Conservation (phyloP, 352 stramenopile species). For the Globisporangium middletonii region DNA sequence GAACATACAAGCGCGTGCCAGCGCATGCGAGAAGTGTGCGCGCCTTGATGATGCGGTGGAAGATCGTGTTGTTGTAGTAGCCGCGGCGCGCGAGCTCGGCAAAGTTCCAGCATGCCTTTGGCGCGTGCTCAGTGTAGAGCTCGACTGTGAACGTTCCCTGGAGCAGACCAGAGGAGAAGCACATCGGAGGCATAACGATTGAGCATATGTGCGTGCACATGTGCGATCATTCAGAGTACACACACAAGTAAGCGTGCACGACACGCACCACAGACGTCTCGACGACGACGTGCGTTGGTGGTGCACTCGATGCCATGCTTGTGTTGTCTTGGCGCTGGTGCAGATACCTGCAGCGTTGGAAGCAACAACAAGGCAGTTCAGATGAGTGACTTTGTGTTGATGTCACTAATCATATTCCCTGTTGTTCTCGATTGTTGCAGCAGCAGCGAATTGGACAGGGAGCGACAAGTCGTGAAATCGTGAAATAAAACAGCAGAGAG, state of each 20-base stretch:
- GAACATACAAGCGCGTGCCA: neutral
- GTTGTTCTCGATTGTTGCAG: no score
- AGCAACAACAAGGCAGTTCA: no score
- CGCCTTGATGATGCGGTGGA: conserved; percentile 93
- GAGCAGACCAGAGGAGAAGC: neutral
- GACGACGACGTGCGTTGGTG: conserved; percentile 77
- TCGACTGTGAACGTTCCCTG: conserved; percentile 91
- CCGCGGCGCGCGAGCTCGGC: conserved; percentile 85
- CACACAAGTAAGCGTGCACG: neutral
- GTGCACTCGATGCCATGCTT: conserved; percentile 7
- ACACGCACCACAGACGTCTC: conserved; percentile 71
- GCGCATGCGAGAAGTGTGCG: neutral
- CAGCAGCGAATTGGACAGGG: no score
- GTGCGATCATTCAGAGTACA: neutral
- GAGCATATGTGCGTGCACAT: no score
- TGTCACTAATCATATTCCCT: no score
- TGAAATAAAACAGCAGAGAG: no score
- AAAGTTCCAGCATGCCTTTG: conserved; percentile 92
- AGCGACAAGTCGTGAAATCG: no score
- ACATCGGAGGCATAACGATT: neutral
- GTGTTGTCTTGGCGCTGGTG: no score
- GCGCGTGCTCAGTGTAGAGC: conserved; percentile 91
- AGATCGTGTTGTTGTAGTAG: conserved; percentile 96
- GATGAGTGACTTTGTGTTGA: no score
- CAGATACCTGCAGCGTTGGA: no score